Conservation (phyloP, 1,284 basidiomycete genomes). For the Cutaneotrichosporon cyanovorans region DNA sequence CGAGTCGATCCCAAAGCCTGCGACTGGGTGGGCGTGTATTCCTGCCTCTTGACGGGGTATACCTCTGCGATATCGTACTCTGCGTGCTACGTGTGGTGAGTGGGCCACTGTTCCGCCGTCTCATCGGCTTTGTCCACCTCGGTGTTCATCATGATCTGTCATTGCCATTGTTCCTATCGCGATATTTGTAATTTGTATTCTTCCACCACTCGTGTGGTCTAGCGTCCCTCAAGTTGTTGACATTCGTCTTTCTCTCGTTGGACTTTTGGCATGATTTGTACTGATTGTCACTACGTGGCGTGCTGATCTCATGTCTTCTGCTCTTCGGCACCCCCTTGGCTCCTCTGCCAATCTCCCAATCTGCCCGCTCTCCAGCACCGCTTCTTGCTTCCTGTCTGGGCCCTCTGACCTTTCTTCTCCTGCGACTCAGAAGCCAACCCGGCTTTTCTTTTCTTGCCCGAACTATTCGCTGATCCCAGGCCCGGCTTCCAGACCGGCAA, state of each 20-base stretch:
- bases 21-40: conserved; percentile 58
- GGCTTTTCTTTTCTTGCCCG: not conserved
- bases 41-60: conserved; percentile 80
- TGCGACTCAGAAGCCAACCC: not conserved
- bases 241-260: too few relatives aligned
- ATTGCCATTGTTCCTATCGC: not conserved
- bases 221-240: not conserved
- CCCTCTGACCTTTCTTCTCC: not conserved
- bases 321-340: too few relatives aligned
- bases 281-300: too few relatives aligned
- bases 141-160: too few relatives aligned
- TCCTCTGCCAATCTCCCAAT: not conserved
- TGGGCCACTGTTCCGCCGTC: not conserved
- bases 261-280: too few relatives aligned
- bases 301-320: too few relatives aligned
- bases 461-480: conserved; percentile 4
- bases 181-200: not conserved
- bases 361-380: not conserved
- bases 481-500: conserved; percentile 48
- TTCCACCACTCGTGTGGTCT: not conserved
- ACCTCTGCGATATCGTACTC: conserved; percentile 69
- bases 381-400: not conserved
- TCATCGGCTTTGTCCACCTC: too few relatives aligned
- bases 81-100: conserved; percentile 4
- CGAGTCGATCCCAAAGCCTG: conserved; percentile 59